Percentiles rank a stretch among this genome's conserved stretches.
These are phyloP conservation scores for Cenchrus fungigraminus DNA, from an alignment of 176 grass and related monocot species.

Conservation along the genomic window DNA sequence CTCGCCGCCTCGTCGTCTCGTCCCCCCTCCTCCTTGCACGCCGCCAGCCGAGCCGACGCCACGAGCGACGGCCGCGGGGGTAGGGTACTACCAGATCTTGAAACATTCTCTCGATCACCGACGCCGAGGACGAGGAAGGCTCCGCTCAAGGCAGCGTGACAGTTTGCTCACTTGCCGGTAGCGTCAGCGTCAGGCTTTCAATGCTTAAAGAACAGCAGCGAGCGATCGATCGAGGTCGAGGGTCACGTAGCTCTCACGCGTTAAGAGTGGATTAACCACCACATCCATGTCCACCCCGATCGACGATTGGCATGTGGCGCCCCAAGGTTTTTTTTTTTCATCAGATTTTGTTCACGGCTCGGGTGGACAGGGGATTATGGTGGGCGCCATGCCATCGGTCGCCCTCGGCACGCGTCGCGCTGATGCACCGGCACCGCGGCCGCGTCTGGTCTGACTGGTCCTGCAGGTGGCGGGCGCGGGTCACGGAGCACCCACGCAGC, in stretches of 20 bases:
- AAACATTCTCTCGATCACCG: neutral
- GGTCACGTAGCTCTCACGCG: neutral
- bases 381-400: neutral
- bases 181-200: neutral
- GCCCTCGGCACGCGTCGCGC: neutral
- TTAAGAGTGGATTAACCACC: neutral
- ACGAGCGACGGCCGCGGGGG: neutral
- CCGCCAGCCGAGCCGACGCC: no score
- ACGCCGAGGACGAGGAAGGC: neutral
- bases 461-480: neutral
- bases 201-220: neutral
- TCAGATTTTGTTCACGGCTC: neutral
- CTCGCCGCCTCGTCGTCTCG: neutral
- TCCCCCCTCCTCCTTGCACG: neutral
- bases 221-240: no score
- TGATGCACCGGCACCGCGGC: neutral
- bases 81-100: no score
- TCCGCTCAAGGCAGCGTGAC: no score
- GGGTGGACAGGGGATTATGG: neutral
- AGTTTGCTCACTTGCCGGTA: neutral
- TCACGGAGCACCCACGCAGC: neutral
- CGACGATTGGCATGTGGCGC: neutral
- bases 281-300: no score
- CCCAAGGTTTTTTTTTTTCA: neutral
- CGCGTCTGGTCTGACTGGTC: neutral